These are phyloP conservation scores for Styphnolobium japonicum DNA, from an alignment of 306 rosid genomes.

Conservation along the genomic window DNA sequence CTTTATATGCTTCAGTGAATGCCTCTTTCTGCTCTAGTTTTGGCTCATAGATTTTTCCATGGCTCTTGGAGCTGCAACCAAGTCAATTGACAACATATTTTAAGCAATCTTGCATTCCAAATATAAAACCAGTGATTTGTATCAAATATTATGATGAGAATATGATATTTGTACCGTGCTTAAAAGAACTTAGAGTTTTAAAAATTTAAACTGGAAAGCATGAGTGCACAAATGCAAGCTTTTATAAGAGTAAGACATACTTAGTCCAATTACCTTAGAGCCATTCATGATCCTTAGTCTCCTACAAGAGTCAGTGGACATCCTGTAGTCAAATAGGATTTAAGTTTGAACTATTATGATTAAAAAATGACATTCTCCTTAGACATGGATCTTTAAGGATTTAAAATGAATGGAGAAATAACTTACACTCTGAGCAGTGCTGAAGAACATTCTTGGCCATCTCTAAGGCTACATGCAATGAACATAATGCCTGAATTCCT, in stretches of 20 bases:
- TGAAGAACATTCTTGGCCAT: no score
- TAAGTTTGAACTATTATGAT: not conserved
- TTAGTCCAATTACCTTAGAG: slow-evolving; percentile 88
- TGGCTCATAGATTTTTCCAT: slow-evolving; percentile 75
- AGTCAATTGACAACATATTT: not conserved
- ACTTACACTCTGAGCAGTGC: no score
- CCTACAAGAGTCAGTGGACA: slow-evolving; percentile 77
- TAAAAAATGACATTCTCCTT: not conserved
- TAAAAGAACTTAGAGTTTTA: not conserved
- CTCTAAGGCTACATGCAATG: no score
- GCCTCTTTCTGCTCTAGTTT: slow-evolving; percentile 42
- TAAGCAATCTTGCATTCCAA: not conserved
- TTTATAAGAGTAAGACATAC: slow-evolving; percentile 34
- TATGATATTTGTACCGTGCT: not conserved
- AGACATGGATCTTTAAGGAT: not conserved
- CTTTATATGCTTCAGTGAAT: slow-evolving; percentile 35
- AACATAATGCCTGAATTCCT: no score
- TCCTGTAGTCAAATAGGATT: slow-evolving; percentile 46
- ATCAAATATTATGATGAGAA: slow-evolving; percentile 1
- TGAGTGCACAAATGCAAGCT: not conserved
- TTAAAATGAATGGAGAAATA: slow-evolving; percentile 6
- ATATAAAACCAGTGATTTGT: not conserved
- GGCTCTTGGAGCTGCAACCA: slow-evolving; percentile 85
- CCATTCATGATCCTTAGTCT: slow-evolving; percentile 92
- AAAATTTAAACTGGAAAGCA: not conserved